Evolutionary conservation across 768 basidiomycete genomes (phyloP), one percentile per base, ranked within the genome.

Genomic region (Suillus plorans): DNA sequence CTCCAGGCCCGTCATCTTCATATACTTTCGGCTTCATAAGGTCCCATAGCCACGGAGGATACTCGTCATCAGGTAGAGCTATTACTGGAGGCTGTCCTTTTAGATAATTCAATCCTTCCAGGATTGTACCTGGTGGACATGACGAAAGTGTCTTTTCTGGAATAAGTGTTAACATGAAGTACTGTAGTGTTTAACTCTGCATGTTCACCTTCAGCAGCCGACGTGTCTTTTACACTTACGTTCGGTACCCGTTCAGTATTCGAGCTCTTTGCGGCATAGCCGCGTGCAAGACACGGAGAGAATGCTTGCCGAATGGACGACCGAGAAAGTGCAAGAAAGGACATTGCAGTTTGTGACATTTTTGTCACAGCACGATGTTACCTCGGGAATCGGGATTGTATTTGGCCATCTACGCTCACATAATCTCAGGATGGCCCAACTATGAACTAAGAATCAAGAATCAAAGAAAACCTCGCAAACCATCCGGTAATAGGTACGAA

Each of bases 21-120:
- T 83, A 79, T 49, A 82, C 81, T 70, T 84, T 85, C 5, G 88
- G 84, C 65, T 87, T 76, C 22, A 92, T 77, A 45, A 94, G 72
- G 16, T 82, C 88, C 95, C 95, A 97, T 47, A 97, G 75, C 95
- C 95, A 97, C 8, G 85, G 74, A 4, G 95, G 95, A 74, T 97
- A 97, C 69, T 89, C 87, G 52, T 91, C 89, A 75, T 97, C 95
- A 0, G 90, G 80, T 13, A 83, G 77, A 2, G 95, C 92, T 28
- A 92, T 74, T 0, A 96, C 86, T 7, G 92, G 88, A 0, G 85
- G 78, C 71, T 95, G 91, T 61, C 85, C 89, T 75, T 97, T 97
- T 61, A 94, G 81, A 71, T 92, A 94, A 70, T 91, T 89, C 7
- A 92, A 72, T 3, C 94, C 95, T n/a, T 80, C 80, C n/a, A 97